Base-by-base conservation (phyloP, 352 stramenopile species). In the Pythium utonaiense region DNA sequence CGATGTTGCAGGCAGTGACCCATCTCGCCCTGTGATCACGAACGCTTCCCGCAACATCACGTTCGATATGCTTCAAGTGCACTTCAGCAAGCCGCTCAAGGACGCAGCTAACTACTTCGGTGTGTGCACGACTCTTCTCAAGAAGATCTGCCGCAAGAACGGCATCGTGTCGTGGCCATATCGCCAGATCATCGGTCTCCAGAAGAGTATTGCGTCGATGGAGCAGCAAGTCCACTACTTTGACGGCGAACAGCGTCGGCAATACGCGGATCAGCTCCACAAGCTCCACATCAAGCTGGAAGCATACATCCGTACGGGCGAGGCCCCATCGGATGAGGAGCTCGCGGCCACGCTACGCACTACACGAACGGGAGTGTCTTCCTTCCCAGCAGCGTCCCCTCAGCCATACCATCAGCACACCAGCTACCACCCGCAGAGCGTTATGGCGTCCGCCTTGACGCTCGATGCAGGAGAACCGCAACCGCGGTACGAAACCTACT, bases 191-290 rank as follows among this genome's bases (percentile, higher is more conserved):
- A 90, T 81, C 14, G 84, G 81, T 17, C 70, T 95, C 31, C 79
- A 83, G 51, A 95, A 95, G 57, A 92, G 81, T 67, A 93, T 95
- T 50, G 66, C 80, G 22, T 93, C 83, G 16, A 92, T 95, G 81
- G 83, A 95, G 51, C 78, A 92, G 40, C 80, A 82, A 16, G 87
- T 91, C 62, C 70, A 70, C 21, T 86, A 88, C 66, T 91, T 91
- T 57, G 79, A 91, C 57, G 81, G 79, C 25, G 60, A 53, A 41
- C 79, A 80, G 33, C 79, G 77, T 48, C 78, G 84, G 22, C 80
- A 75, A 56, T 91, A 91, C 57, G 81, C 79, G 8, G 56, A 77
- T 42, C 81, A 91, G 33, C 68, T 91, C 19, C 59, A 71, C 40
- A 91, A 88, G 71, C 81, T 89, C 55, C 82, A 80, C 52, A 78